phyloP scores from a whole-genome alignment of 148 eudicot genomes.

The Vaccinium darrowii region DNA sequence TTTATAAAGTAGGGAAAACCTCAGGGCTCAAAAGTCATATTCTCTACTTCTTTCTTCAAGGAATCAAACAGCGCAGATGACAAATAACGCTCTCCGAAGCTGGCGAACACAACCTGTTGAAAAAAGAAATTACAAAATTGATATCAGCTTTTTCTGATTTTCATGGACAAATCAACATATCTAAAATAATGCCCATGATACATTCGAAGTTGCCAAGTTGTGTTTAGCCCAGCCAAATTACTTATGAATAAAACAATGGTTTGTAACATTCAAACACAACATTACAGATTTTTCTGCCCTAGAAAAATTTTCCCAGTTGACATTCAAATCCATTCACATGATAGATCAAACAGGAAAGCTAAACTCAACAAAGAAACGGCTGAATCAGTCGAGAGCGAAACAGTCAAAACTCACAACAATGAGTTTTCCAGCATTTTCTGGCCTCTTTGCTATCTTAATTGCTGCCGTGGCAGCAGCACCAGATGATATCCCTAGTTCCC shows the following conservation, averaged over 20 bases:
- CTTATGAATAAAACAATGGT: background rate
- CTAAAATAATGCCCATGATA: background rate
- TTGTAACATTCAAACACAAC: background rate
- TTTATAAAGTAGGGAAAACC: background rate
- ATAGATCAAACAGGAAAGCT: no score
- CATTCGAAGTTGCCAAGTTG: background rate
- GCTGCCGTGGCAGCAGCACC: slow-evolving; percentile 96
- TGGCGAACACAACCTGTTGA: slow-evolving; percentile 66
- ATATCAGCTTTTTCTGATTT: background rate
- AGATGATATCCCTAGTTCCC: slow-evolving; percentile 96
- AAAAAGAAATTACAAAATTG: background rate
- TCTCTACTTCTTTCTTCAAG: slow-evolving; percentile 25
- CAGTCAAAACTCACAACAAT: background rate
- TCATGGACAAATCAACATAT: background rate
- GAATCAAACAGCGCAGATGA: slow-evolving; percentile 75
- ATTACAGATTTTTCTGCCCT: background rate
- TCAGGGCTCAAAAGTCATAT: slow-evolving; percentile 47
- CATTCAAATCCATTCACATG: background rate
- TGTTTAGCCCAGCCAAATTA: background rate
- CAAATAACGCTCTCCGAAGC: slow-evolving; percentile 83
- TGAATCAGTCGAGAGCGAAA: background rate
- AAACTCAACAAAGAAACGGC: no score
- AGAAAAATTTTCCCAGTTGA: background rate
- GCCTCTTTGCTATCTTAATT: slow-evolving; percentile 73
- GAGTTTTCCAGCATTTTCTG: slow-evolving; percentile 76